Conservation (phyloP, 352 stramenopile species). For the Globisporangium acanthophoron region DNA sequence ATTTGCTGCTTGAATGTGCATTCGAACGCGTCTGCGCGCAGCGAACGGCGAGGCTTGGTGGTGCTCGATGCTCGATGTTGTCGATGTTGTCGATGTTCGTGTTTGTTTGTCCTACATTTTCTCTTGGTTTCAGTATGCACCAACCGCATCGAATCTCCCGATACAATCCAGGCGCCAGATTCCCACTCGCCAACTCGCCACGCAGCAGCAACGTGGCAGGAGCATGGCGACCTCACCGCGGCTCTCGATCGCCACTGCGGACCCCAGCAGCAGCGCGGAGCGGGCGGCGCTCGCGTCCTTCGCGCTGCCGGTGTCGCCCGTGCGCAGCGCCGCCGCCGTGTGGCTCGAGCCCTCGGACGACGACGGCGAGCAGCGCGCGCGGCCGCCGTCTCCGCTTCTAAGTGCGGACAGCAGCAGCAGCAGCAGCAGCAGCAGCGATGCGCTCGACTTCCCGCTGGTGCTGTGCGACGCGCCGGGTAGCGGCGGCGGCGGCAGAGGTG, state of each 20-base stretch:
- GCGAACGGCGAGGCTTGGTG: no score
- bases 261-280: not conserved
- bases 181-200: no score
- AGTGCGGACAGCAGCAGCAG: not conserved
- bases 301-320: slow-evolving; percentile 57
- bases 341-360: slow-evolving; percentile 38
- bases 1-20: no score
- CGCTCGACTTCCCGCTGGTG: slow-evolving; percentile 55
- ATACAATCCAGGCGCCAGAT: no score
- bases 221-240: no score
- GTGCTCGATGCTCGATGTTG: no score
- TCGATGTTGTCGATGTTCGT: no score
- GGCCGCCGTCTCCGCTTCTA: not conserved
- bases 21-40: no score
- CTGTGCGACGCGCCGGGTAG: slow-evolving; percentile 26
- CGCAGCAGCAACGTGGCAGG: no score
- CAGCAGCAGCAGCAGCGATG: slow-evolving; percentile 4
- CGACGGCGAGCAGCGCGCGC: slow-evolving; percentile 37
- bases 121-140: no score
- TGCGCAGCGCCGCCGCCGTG: slow-evolving; percentile 44
- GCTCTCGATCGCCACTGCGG: slow-evolving; percentile 5
- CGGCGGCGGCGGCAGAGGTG: not conserved
- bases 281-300: slow-evolving; percentile 42
- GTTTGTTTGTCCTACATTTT: no score
- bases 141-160: no score